Evolutionary conservation across 805 yeast species (phyloP), one percentile per base, ranked within the genome.

Genomic region (Cyberlindnera mississippiensis): DNA sequence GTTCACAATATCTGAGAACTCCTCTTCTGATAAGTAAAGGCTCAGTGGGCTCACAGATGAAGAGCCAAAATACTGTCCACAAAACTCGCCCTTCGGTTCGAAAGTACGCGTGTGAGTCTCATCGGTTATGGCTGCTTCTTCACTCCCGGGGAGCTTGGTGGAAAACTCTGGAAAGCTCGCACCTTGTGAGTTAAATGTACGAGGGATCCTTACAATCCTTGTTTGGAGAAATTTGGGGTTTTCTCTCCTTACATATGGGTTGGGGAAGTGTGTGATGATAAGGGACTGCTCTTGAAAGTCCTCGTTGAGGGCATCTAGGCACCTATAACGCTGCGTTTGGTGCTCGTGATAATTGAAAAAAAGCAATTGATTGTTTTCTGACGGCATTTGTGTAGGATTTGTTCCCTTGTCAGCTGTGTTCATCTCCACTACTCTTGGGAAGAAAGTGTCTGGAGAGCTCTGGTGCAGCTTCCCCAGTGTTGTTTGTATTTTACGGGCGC

Each of bases 321-420:
- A 51, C 7, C 52, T 41, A 57, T 69, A 68, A 16, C 62, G 62
- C 3, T 57, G 54, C 11, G 65, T 63, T 4, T 73, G 50, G 53
- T 66, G 79, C 56, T 83, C 90, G 54, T 83, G 87, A 51, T 80
- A 82, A 56, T 84, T 83, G 70, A 80, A 83, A 56, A 78, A 81
- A 10, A 66, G 41, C 0, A 69, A 59, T 28, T 30, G 15, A 3
- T 18, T 32, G 9, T 13, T 15, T 4, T 19, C n/a, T 10, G 16
- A 6, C 11, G 4, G 20, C 13, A 4, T 11, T n/a, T 17, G 14
- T 10, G 4, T 18, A 8, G 27, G 7, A 2, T 29, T 40, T 16
- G 51, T 46, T 6, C 50, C 51, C 39, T 57, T 47, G 38, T 42
- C 49, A 4, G 37, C 29, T 8, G 52, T 42, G 42, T 50, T 52